A percentile compares a stretch with the other conserved stretches of the same genome.
Conservation (phyloP, 331 rosid genomes). For the Rhamnella rubrinervis region DNA sequence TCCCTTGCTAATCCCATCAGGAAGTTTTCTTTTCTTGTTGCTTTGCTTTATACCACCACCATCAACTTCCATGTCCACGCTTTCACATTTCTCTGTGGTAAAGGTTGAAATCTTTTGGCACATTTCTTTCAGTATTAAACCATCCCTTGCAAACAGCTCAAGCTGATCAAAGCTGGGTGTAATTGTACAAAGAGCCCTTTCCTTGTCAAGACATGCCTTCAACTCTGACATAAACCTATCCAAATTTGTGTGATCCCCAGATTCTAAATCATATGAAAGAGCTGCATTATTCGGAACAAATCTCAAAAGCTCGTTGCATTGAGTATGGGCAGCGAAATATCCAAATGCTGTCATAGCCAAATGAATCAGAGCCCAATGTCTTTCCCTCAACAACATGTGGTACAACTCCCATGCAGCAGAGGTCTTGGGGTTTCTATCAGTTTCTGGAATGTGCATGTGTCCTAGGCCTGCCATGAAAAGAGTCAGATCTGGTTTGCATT, state of each 20-base stretch:
- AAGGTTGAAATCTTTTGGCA: slow-evolving; percentile 40
- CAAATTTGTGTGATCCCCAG: slow-evolving; percentile 52
- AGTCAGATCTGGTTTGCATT: slow-evolving; percentile 85
- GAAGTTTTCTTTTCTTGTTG: slow-evolving; percentile 75
- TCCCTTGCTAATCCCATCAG: slow-evolving; percentile 66
- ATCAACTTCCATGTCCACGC: slow-evolving; percentile 50
- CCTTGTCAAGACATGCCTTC: slow-evolving; percentile 65
- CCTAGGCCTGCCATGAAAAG: slow-evolving; percentile 67
- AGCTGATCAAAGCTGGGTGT: slow-evolving; percentile 62
- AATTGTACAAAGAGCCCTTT: slow-evolving; percentile 52
- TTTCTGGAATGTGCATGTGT: slow-evolving; percentile 58
- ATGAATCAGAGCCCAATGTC: slow-evolving; percentile 81
- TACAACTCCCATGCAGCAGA: slow-evolving; percentile 58
- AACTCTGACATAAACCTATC: slow-evolving; percentile 66
- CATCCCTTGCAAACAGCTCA: slow-evolving; percentile 62
- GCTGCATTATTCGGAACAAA: slow-evolving; percentile 78
- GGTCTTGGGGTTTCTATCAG: slow-evolving; percentile 51
- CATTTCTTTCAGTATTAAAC: slow-evolving; percentile 53
- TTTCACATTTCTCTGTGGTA: slow-evolving; percentile 36
- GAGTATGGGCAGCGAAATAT: slow-evolving; percentile 63
- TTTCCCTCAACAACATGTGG: slow-evolving; percentile 75
- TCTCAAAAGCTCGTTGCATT: slow-evolving; percentile 70
- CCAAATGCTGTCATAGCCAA: slow-evolving; percentile 77
- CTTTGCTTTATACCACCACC: slow-evolving; percentile 35
- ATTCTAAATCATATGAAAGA: slow-evolving; percentile 64